phyloP scores from a whole-genome alignment of 2,329 filamentous ascomycete species.

The Coniochaeta sp. region DNA sequence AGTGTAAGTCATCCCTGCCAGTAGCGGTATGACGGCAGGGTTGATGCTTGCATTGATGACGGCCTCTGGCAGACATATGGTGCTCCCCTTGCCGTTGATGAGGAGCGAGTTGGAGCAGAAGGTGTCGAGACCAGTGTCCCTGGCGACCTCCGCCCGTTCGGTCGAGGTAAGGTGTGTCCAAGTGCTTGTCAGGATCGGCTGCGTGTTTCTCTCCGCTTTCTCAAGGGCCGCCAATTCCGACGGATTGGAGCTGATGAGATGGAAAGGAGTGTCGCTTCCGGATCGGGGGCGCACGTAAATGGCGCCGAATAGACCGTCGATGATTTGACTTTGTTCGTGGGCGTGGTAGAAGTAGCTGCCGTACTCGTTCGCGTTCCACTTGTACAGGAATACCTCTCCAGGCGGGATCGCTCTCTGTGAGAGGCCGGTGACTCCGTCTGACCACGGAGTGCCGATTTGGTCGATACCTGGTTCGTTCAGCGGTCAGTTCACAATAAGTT shows the following conservation, averaged over 20 bases:
- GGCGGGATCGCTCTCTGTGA: constrained; percentile 45
- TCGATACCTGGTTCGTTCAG: constrained; percentile 29
- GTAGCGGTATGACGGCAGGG: neutral
- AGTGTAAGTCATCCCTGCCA: neutral
- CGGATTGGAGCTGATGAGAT: constrained; percentile 35
- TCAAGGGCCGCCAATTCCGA: constrained; percentile 35
- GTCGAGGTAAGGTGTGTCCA: constrained; percentile 46
- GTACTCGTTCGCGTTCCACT: constrained; percentile 47
- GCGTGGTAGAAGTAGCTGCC: constrained; percentile 58
- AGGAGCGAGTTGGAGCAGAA: constrained; percentile 55
- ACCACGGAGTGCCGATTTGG: constrained; percentile 48
- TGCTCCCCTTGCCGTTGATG: constrained; percentile 53
- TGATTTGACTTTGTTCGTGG: constrained; percentile 46
- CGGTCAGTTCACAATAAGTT: neutral
- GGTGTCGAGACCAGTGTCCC: constrained; percentile 37
- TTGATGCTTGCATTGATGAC: neutral
- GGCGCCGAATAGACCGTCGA: constrained; percentile 53
- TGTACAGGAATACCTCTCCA: constrained; percentile 41
- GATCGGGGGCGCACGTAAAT: constrained; percentile 39
- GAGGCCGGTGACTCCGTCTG: constrained; percentile 53
- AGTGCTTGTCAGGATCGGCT: constrained; percentile 47
- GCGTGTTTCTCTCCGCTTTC: constrained; percentile 37
- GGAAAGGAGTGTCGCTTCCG: constrained; percentile 35
- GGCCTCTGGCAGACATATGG: neutral
- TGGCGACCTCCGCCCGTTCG: constrained; percentile 24